Conservation (phyloP, 768 basidiomycete genomes). For the Kwoniella sp. region DNA sequence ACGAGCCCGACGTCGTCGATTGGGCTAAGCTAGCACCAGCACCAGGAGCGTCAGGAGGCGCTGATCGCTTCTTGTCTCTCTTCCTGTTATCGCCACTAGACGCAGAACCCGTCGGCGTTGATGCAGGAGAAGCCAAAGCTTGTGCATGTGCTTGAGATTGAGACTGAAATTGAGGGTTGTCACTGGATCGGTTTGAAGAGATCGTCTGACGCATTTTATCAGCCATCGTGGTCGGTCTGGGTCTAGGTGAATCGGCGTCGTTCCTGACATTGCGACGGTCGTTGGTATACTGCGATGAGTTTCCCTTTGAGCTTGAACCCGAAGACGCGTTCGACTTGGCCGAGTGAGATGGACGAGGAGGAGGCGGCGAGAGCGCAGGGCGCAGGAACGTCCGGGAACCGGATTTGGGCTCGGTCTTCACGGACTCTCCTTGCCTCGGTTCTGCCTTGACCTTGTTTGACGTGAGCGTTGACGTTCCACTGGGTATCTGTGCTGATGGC, state of each 20-base stretch:
- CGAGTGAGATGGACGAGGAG: background rate
- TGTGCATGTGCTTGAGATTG: constrained; percentile 1
- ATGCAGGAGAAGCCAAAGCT: background rate
- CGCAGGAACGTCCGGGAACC: constrained; percentile 17
- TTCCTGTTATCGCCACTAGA: constrained; percentile 1
- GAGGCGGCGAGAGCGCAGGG: constrained; percentile 21
- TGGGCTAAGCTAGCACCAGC: background rate
- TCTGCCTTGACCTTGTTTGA: constrained; percentile 4
- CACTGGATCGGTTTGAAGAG: constrained; percentile 9
- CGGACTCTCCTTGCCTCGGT: no score
- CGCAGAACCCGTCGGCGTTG: background rate
- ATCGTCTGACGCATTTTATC: constrained; percentile 26
- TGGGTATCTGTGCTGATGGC: background rate
- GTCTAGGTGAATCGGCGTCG: background rate
- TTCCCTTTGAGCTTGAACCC: background rate
- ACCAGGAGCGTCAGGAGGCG: background rate
- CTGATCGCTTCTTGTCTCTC: constrained; percentile 15
- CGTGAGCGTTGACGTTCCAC: background rate
- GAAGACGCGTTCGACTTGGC: background rate
- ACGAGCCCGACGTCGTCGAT: background rate
- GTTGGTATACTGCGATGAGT: background rate
- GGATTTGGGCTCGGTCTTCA: background rate
- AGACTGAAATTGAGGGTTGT: background rate
- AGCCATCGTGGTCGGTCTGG: constrained; percentile 12
- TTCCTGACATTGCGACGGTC: background rate